Conservation (phyloP, 805 yeast species). For the Candida corydali region DNA sequence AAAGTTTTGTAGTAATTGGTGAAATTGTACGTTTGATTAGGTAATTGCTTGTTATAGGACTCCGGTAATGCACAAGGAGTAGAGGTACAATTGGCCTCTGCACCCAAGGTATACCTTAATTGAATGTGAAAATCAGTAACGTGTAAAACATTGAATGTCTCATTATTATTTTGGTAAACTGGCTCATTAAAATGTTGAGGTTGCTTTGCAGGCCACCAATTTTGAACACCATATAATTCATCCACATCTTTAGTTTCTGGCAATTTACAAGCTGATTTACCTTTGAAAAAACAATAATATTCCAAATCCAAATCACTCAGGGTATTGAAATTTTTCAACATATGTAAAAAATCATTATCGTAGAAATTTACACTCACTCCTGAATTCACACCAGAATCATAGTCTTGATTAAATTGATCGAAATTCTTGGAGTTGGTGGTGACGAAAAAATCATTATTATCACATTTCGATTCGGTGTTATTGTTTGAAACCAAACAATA, state of each 20-base stretch:
- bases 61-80: constrained; percentile 60
- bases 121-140: constrained; percentile 64
- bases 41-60: constrained; percentile 32
- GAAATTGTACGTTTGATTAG: constrained; percentile 23
- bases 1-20: constrained; percentile 21
- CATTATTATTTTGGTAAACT: constrained; percentile 18
- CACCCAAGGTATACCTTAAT: constrained; percentile 48
- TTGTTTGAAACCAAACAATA: constrained; percentile 29
- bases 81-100: constrained; percentile 52
- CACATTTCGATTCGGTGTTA: constrained; percentile 26
- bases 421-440: constrained; percentile 26
- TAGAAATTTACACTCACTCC: constrained; percentile 27
- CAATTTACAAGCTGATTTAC: constrained; percentile 38
- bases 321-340: constrained; percentile 31
- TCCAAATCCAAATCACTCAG: constrained; percentile 34
- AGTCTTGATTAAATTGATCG: constrained; percentile 15
- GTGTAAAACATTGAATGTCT: constrained; percentile 59
- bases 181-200: constrained; percentile 24
- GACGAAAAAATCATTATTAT: constrained; percentile 34
- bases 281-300: constrained; percentile 54
- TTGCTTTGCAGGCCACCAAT: constrained; percentile 35
- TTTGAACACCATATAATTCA: constrained; percentile 19
- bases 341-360: constrained; percentile 37
- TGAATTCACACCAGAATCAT: constrained; percentile 20
- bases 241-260: constrained; percentile 52